Base-by-base conservation (phyloP, 2,329 filamentous ascomycete species). In the Atkinsonella hypoxylon region DNA sequence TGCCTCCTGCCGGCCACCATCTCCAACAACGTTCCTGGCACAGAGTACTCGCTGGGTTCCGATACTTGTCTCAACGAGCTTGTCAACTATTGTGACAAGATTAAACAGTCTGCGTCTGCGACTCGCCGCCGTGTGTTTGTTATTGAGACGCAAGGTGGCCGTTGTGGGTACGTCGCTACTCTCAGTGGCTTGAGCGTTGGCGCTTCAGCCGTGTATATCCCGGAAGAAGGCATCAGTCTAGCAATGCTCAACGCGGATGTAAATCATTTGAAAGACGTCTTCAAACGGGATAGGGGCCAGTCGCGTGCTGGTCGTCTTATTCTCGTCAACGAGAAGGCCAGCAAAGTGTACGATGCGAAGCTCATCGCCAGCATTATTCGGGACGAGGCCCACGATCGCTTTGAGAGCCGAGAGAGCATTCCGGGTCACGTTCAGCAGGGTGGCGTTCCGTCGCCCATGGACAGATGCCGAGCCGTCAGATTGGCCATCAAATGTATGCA, bases 11-110 rank as follows among this genome's bases (percentile, higher is more conserved):
- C 93, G 0, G 93, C 93, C n/a, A 98, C 93, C 10, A 91, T 98
- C 59, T 95, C 89, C 57, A 98, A 98, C 76, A 98, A 98, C 66
- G 93, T 98, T 4, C 93, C 93, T 0, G 93, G 93, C 39, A 95
- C 91, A 0, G 93, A 98, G 69, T 97, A 96, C 73, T 96, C 89
- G 1, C 81, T 98, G 44, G 93, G 93, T 42, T 95, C 89, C 32
- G 93, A 98, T 62, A 98, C 93, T 1, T 97, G 93, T 64, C 73
- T 98, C 55, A 98, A 98, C 70, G 89, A 95, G 50, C 77, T 98
- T 39, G 89, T 96, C 56, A 81, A 85, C 58, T 98, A 96, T 70
- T 96, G 91, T 65, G 93, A 98, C 73, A 91, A 90, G 62, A 96
- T 97, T 70, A 89, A 94, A 68, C 93, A 97, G 67, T 96, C 90